phyloP scores from a whole-genome alignment of 2,329 filamentous ascomycete genomes.

The Plectosphaerella sp. region DNA sequence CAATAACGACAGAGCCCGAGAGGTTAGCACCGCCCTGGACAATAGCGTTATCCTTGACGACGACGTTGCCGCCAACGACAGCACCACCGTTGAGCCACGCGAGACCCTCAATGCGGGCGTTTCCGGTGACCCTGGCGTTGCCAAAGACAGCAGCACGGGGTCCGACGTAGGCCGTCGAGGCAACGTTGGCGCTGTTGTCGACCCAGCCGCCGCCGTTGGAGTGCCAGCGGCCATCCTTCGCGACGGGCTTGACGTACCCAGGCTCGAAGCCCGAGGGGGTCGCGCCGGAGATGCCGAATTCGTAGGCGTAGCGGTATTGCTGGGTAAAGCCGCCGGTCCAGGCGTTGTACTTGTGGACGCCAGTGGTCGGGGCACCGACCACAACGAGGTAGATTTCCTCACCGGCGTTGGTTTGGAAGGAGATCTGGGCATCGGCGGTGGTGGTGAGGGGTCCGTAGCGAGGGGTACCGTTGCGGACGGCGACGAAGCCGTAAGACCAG shows the following conservation, averaged over 20 bases:
- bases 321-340: neutral
- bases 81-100: slow-evolving; percentile 1
- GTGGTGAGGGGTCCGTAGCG: slow-evolving; percentile 1
- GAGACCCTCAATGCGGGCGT: slow-evolving; percentile 1
- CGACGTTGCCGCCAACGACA: neutral
- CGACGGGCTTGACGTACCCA: neutral
- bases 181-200: neutral
- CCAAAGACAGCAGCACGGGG: slow-evolving; percentile 1
- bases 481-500: slow-evolving; percentile 2
- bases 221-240: neutral
- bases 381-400: slow-evolving; percentile 1
- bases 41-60: slow-evolving; percentile 1
- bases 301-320: slow-evolving; percentile 1
- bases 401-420: neutral
- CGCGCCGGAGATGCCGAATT: slow-evolving; percentile 1
- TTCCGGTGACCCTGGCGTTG: neutral
- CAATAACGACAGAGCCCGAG: neutral
- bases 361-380: neutral
- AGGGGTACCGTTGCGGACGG: neutral
- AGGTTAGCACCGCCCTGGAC: slow-evolving; percentile 1
- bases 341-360: neutral
- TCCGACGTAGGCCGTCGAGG: neutral
- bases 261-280: neutral
- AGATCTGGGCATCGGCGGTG: neutral
- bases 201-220: slow-evolving; percentile 2